Base-by-base conservation (phyloP, 2,329 filamentous ascomycete genomes). In the Lasiodiplodia sp. region DNA sequence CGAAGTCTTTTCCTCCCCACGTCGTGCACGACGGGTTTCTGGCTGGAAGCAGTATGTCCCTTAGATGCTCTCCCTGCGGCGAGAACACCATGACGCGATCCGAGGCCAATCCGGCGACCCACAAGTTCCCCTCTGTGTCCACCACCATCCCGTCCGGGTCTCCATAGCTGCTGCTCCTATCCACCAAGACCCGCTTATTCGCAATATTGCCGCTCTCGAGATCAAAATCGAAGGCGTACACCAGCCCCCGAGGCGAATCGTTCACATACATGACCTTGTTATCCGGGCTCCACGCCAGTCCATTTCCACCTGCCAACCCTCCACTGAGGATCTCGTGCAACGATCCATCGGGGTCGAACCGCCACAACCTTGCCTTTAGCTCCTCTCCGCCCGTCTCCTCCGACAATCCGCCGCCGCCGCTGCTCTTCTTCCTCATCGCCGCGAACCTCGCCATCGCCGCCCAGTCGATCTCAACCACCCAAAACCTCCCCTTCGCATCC, bases 211-310 rank as follows among this genome's bases (percentile, higher is more conserved):
- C 52, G 4, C 5, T 55, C 11, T 28, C 23, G 1, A 55, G 12
- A 18, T 55, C 52, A 16, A 55, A 55, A 16, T 55, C 52, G 16
- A 28, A 55, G 2, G 52, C 52, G 16, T 55, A 55, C 4, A 55
- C 52, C 12, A 55, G 25, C 12, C 23, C 28, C 0, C 28, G 52
- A 25, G 31, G 7, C 52, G 55, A 57, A n/a, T 57, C 55, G 31
- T 57, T 57, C 8, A 57, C 16, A 57, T 57, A 57, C 55, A 57
- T 57, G 31, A 18, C 16, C 55, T 10, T 10, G 14, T 38, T n/a
- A 40, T 57, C 55, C 31, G 55, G 55, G 23, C 31, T 57, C 31
- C 55, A 57, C 55, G 31, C 55, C 31, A 57, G 18, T n/a, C 55
- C 55, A 37, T 57, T 57, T n/a, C 55, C 55, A 12, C 55, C 38